Conservation (phyloP, 2,329 filamentous ascomycete species). For the Clonostachys byssicola region DNA sequence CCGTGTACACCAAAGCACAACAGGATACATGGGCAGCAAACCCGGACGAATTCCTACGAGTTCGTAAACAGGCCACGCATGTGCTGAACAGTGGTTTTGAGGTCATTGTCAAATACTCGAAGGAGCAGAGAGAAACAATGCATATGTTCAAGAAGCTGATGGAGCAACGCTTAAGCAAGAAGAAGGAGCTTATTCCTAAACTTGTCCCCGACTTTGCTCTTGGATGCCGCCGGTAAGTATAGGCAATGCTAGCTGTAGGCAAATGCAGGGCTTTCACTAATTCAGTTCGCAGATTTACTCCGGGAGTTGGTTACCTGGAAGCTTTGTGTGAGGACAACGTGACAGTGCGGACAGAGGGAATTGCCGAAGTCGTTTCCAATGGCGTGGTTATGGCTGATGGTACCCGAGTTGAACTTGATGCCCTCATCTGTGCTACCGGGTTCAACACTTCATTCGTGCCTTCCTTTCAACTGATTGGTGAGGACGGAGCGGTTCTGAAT, state of each 20-base stretch:
- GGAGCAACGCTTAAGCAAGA: conserved; percentile 4
- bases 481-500: conserved; percentile 38
- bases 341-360: conserved; percentile 9
- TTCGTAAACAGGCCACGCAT: conserved; percentile 34
- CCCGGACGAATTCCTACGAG: conserved; percentile 45
- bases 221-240: conserved; percentile 31
- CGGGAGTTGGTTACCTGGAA: conserved; percentile 23
- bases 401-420: conserved; percentile 42
- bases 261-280: too few relatives aligned
- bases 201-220: conserved; percentile 45
- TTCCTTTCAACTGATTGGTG: conserved; percentile 40
- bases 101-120: neutral
- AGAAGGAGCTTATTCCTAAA: conserved; percentile 42
- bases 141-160: neutral
- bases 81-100: neutral
- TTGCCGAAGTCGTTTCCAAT: conserved; percentile 15
- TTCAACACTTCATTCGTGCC: conserved; percentile 47
- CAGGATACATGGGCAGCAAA: conserved; percentile 42
- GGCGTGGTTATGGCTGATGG: conserved; percentile 20
- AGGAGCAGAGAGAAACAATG: neutral
- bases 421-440: conserved; percentile 50
- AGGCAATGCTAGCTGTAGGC: too few relatives aligned
- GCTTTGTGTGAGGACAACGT: conserved; percentile 10
- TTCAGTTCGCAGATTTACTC: conserved; percentile 26
- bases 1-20: conserved; percentile 29